Conservation (phyloP, 768 basidiomycete species). For the Royoungia palumana region DNA sequence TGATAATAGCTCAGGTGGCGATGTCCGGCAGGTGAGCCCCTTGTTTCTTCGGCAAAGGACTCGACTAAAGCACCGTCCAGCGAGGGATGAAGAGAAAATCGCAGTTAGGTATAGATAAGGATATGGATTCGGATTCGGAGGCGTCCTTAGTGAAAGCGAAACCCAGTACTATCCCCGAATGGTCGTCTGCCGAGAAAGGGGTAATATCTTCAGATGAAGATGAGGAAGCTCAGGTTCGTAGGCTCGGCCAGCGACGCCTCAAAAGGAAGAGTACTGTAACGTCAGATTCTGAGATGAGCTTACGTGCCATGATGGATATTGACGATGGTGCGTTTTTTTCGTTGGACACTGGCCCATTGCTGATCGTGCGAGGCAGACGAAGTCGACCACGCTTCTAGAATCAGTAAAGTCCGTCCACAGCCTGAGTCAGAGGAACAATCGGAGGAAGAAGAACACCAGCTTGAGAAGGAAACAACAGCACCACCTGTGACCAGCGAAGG, state of each 20-base stretch:
- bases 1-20: neutral
- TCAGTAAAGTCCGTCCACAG: conserved; percentile 10
- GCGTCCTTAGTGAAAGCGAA: conserved; percentile 4
- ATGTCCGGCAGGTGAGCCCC: conserved; percentile 4
- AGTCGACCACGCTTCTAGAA: conserved; percentile 24
- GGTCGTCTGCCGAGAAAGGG: conserved; percentile 40
- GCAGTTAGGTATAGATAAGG: conserved; percentile 5
- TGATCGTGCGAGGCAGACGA: conserved; percentile 19
- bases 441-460: conserved; percentile 27
- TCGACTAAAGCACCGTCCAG: conserved; percentile 28
- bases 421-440: conserved; percentile 27
- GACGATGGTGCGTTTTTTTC: conserved; percentile 57
- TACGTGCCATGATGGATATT: conserved; percentile 71
- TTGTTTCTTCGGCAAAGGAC: neutral
- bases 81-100: conserved; percentile 46
- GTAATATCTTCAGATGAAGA: conserved; percentile 54
- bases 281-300: conserved; percentile 44
- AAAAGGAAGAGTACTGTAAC: conserved; percentile 35
- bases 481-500: conserved; percentile 25
- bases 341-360: neutral
- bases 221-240: conserved; percentile 31
- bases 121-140: conserved; percentile 28
- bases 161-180: conserved; percentile 1
- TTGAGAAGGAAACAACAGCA: conserved; percentile 33
- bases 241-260: conserved; percentile 22